phyloP scores from a whole-genome alignment of 2,329 filamentous ascomycete genomes.

The Penicillium carneum region DNA sequence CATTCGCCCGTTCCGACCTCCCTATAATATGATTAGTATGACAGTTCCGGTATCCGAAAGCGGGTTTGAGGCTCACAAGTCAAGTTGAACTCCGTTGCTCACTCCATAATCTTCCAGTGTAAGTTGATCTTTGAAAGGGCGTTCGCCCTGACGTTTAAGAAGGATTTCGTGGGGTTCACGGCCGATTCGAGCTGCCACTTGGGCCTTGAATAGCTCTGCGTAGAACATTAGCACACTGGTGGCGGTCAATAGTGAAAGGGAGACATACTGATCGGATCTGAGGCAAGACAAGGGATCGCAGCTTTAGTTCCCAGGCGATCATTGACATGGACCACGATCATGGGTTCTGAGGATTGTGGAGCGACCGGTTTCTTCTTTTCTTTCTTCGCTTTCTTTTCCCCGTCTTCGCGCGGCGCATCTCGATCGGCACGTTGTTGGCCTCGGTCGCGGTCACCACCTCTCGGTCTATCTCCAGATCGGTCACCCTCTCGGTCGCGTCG shows the following conservation, averaged over 20 bases:
- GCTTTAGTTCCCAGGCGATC: constrained; percentile 96
- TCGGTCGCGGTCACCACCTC: constrained; percentile 55
- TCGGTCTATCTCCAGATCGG: constrained; percentile 35
- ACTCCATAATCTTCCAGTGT: constrained; percentile 92
- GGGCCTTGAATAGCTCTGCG: constrained; percentile 79
- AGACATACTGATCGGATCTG: constrained; percentile 73
- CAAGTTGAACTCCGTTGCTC: constrained; percentile 77
- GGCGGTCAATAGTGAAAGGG: neutral
- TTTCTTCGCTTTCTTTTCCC: constrained; percentile 53
- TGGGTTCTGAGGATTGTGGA: constrained; percentile 68
- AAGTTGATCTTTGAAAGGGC: constrained; percentile 90
- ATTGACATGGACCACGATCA: constrained; percentile 94
- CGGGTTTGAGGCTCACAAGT: constrained; percentile 49
- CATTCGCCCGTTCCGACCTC: constrained; percentile 59
- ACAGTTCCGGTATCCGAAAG: neutral
- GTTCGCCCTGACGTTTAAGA: constrained; percentile 87
- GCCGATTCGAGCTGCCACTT: constrained; percentile 88
- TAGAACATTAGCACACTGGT: constrained; percentile 14
- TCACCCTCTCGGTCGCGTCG: constrained; percentile 48
- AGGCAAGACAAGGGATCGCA: constrained; percentile 85
- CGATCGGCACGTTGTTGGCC: constrained; percentile 39
- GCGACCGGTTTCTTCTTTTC: constrained; percentile 50
- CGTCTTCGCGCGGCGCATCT: constrained; percentile 43
- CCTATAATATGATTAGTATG: constrained; percentile 42
- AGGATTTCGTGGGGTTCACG: constrained; percentile 89